Conservation (phyloP, 805 yeast species). For the Yamadazyma philogaea region DNA sequence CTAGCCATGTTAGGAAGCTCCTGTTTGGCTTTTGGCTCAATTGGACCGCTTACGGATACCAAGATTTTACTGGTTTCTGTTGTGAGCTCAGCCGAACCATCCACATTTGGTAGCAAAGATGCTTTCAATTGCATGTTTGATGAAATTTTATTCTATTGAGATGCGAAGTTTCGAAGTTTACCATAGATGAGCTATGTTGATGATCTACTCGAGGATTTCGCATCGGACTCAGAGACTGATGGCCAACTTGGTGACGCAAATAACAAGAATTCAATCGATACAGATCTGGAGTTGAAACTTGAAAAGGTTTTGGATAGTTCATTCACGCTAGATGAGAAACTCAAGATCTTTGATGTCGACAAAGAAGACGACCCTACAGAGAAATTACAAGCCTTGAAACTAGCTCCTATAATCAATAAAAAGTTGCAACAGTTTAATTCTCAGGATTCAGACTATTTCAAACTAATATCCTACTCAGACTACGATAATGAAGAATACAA, state of each 20-base stretch:
- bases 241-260: background rate
- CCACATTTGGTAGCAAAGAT: slow-evolving; percentile 54
- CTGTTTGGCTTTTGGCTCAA: slow-evolving; percentile 78
- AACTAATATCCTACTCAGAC: slow-evolving; percentile 27
- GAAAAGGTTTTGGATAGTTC: slow-evolving; percentile 11
- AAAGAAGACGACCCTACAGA: slow-evolving; percentile 18
- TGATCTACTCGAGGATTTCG: slow-evolving; percentile 42
- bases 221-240: slow-evolving; percentile 7
- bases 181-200: slow-evolving; percentile 33
- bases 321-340: slow-evolving; percentile 9
- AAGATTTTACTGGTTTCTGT: slow-evolving; percentile 56
- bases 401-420: slow-evolving; percentile 23
- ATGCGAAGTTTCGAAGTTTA: slow-evolving; percentile 2
- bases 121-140: slow-evolving; percentile 17
- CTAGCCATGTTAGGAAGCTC: slow-evolving; percentile 79
- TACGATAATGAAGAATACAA: slow-evolving; percentile 39
- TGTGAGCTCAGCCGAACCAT: slow-evolving; percentile 70
- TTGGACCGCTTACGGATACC: slow-evolving; percentile 85
- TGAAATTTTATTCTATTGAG: slow-evolving; percentile 1
- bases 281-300: slow-evolving; percentile 8
- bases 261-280: background rate
- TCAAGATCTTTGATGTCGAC: slow-evolving; percentile 18
- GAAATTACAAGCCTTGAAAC: slow-evolving; percentile 22
- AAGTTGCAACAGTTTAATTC: slow-evolving; percentile 21
- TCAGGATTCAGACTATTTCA: slow-evolving; percentile 28